Evolutionary conservation across 257 asterid genomes (phyloP), one percentile per base, ranked within the genome.

Genomic region (Lantana camara): DNA sequence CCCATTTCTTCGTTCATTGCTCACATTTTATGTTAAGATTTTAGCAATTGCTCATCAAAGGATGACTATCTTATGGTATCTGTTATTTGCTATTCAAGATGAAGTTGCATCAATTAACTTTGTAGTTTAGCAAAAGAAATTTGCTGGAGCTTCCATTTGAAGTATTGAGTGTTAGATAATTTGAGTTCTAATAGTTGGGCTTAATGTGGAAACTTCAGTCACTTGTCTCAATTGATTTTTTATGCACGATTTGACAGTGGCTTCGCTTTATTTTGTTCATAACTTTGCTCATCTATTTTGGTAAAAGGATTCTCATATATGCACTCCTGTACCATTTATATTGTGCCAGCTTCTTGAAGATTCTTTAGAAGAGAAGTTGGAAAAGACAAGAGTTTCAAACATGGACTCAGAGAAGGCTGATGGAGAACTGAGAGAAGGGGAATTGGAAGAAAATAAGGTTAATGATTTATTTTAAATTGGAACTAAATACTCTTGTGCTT

Each of bases 301-400:
- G 19, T 58, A 65, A 42, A 60, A 73, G 40, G 60, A 46, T 60
- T 51, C 44, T 57, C 34, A 37, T 56, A 3, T 19, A 51, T 54
- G 20, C 45, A 24, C 63, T 72, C 65, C 67, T 52, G 67, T 61
- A 45, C 55, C 41, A 59, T 64, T 57, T 69, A 60, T 61, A 71
- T 73, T 82, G 73, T 61, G 13, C 47, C 85, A 91, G 98, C 74
- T 94, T 81, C 95, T 94, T 78, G 99, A 94, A 82, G 99, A 94
- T 80, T 81, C 89, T 50, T 62, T 88, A 74, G 97, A 85, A 74
- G 99, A 94, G 60, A 89, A 85, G 79, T 79, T 87, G 85, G 99
- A 93, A 57, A 93, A 88, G 80, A 47, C 81, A 0, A 92, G 90
- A 53, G 88, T 67, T 74, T 42, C 78, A 29, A 75, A 74, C 70